Conservation (phyloP, 2,329 filamentous ascomycete genomes). For the Arthrobotrys sinensis region DNA sequence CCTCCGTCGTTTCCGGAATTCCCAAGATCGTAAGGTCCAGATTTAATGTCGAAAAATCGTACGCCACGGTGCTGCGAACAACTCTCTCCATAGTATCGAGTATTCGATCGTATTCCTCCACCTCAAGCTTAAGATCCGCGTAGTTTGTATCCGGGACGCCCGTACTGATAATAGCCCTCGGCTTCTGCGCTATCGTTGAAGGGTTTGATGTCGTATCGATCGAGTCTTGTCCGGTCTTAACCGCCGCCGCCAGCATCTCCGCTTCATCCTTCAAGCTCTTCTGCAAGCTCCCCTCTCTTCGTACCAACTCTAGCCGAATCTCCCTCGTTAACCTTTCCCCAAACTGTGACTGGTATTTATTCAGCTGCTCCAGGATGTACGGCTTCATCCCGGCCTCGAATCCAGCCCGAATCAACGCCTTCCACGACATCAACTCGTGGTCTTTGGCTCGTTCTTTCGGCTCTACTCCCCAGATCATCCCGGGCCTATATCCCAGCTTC, state of each 20-base stretch:
- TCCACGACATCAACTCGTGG: conserved; percentile 56
- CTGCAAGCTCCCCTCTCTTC: conserved; percentile 37
- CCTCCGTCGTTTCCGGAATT: conserved; percentile 36
- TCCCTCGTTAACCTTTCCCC: conserved; percentile 10
- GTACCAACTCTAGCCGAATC: conserved; percentile 20
- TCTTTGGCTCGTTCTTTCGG: conserved; percentile 4
- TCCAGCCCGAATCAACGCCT: conserved; percentile 42
- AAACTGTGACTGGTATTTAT: conserved; percentile 38
- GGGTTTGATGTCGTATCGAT: conserved; percentile 1
- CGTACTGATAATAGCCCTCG: neutral
- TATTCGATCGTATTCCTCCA: conserved; percentile 23
- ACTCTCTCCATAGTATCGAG: conserved; percentile 40
- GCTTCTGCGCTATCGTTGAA: neutral
- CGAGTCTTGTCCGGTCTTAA: neutral
- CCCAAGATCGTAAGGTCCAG: conserved; percentile 33
- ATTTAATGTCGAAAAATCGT: conserved; percentile 37
- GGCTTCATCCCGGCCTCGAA: conserved; percentile 50
- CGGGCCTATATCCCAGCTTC: neutral
- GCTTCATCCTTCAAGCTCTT: conserved; percentile 23
- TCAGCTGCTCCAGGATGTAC: conserved; percentile 43
- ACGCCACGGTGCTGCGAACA: conserved; percentile 27
- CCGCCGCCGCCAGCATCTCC: conserved; percentile 30
- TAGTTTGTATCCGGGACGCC: conserved; percentile 1
- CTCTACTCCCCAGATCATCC: neutral
- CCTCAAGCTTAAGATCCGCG: conserved; percentile 13